A percentile compares a stretch with the other conserved stretches of the same genome.
Evolutionary conservation across 805 yeast genomes (phyloP).

Genomic region (Yamadazyma endophytica): DNA sequence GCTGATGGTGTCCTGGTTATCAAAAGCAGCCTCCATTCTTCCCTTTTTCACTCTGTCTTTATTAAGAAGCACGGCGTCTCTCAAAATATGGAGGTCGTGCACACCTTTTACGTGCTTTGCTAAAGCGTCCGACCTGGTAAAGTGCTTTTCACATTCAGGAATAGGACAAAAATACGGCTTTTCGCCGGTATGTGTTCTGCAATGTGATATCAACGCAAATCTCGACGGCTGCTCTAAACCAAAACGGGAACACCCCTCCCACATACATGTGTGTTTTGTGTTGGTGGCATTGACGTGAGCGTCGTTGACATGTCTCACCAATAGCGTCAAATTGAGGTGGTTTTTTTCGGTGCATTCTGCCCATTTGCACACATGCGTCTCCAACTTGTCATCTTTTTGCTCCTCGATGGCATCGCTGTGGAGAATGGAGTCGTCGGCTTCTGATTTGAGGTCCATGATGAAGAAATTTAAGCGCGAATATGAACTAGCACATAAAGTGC

Average conservation of each 20-base stretch:
- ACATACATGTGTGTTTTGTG: slow-evolving; percentile 49
- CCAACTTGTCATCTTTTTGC: background rate
- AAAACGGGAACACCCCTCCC: slow-evolving; percentile 55
- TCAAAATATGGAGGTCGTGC: slow-evolving; percentile 47
- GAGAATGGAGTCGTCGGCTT: no score
- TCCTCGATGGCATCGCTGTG: background rate
- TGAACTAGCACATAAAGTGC: no score
- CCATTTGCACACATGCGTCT: slow-evolving; percentile 26
- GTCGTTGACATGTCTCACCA: slow-evolving; percentile 29
- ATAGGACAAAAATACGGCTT: slow-evolving; percentile 61
- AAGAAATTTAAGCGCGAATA: no score
- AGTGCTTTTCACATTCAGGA: slow-evolving; percentile 62
- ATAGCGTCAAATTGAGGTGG: slow-evolving; percentile 17
- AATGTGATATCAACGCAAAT: slow-evolving; percentile 58
- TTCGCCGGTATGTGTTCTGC: slow-evolving; percentile 64
- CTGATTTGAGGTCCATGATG: no score
- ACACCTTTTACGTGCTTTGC: slow-evolving; percentile 59
- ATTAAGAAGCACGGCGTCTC: slow-evolving; percentile 28
- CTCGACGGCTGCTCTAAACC: slow-evolving; percentile 52
- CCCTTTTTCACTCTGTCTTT: slow-evolving; percentile 28
- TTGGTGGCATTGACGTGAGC: slow-evolving; percentile 22
- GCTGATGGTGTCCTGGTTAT: slow-evolving; percentile 19
- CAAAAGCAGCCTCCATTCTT: slow-evolving; percentile 19
- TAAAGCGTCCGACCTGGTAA: slow-evolving; percentile 58
- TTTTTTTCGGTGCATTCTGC: slow-evolving; percentile 18